Evolutionary conservation across 306 rosid species (phyloP), one percentile per base, ranked within the genome.

Genomic region (Arachis stenosperma): DNA sequence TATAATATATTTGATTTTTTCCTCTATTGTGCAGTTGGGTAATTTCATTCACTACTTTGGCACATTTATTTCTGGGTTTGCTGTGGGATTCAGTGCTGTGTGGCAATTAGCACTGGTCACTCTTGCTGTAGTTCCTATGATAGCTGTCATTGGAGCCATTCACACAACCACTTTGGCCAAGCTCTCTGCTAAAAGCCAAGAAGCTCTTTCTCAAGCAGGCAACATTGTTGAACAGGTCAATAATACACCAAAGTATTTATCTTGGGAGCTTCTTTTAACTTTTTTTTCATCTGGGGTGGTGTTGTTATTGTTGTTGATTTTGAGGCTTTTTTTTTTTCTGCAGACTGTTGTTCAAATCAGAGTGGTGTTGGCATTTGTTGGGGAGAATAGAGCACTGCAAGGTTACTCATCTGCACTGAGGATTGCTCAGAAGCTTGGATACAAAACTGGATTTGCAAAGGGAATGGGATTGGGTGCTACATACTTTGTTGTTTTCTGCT

Each of bases 381-480:
- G 97, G 27, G 97, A 92, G 79, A 80, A 78, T 0, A 75, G 83
- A 80, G 93, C 96, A 44, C 69, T 89, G 14, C 84, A 84, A 70
- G 73, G 67, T 33, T 92, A 92, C 79, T 84, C 97, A 5, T 58
- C 85, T 0, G 96, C 97, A 7, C 71, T 92, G 80, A 92, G 81
- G 72, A 67, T 85, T 15, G 76, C 93, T 5, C 97, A 92, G 77
- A 89, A 42, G 83, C 59, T 81, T 53, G 97, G 97, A 55, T 92
- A 92, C 86, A 92, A 56, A 69, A 86, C 74, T 75, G 97, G 97
- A 46, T 74, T 92, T n/a, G 87, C 97, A 41, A 92, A 92, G 75
- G 97, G 97, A 71, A 74, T 89, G 84, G 97, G 97, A 80, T 80
- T 92, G 33, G 97, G 97, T n/a, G 93, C 96, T 0, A 92, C 97